Evolutionary conservation across 306 rosid genomes (phyloP), one percentile per base, ranked within the genome.

Genomic region (Spatholobus suberectus): DNA sequence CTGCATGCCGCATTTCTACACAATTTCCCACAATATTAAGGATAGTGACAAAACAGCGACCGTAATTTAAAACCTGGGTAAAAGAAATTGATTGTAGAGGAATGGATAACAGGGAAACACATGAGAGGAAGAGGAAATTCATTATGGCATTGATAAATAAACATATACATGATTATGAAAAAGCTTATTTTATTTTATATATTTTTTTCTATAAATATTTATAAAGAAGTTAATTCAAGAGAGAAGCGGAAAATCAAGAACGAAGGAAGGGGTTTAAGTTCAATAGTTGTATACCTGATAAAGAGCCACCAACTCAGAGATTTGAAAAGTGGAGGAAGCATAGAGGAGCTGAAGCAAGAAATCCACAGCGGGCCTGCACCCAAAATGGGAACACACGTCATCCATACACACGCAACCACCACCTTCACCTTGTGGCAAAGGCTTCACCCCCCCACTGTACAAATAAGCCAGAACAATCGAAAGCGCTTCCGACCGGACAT

Each of bases 331-430:
- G 20, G 70, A 89, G n/a, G 92, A 82, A 81, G 91, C 85, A 76
- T 85, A 85, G 8, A 85, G 85, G 6, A 85, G 65, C 85, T 90
- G 84, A 69, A 86, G 75, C 88, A 81, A 75, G 88, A 85, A 92
- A 81, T 89, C 90, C 51, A 90, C 83, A 9, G 78, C 87, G 8
- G 94, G 88, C 37, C 90, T 58, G 70, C 97, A 90, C 29, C 90
- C 87, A 8, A 81, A 57, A 82, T 90, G 97, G 1, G 75, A 52
- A 55, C 97, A 92, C 73, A 82, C 85, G 15, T 90, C 88, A 75
- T 92, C 92, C 15, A 86, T 89, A 46, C 94, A 92, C 12, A 34
- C 87, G 69, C 86, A 89, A 54, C 73, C 79, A 57, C 84, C 85
- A 24, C 34, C 77, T 47, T 27, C 85, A 24, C 34, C 77, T 47